These are phyloP conservation scores for Pilatotrama ljubarskyi DNA, from an alignment of 768 basidiomycete species.

Conservation along the genomic window DNA sequence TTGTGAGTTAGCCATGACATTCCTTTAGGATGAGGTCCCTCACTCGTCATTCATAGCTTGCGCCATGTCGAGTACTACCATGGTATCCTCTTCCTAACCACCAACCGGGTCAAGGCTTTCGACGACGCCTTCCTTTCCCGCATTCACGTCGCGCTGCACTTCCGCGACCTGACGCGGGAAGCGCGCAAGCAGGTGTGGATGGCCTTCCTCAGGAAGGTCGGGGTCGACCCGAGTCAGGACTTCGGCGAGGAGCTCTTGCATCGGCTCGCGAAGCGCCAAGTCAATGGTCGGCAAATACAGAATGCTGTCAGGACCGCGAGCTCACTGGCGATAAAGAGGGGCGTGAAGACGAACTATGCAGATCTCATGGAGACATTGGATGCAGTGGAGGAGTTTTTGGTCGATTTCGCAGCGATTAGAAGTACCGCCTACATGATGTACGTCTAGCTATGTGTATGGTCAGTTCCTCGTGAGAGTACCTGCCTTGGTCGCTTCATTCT, in stretches of 20 bases:
- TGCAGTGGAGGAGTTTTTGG: conserved; percentile 51
- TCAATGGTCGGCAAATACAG: conserved; percentile 71
- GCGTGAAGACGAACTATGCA: conserved; percentile 43
- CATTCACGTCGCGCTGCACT: conserved; percentile 51
- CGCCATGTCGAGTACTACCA: conserved; percentile 30
- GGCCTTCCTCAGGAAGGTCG: conserved; percentile 29
- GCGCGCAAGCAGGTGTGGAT: conserved; percentile 28
- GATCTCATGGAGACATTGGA: conserved; percentile 61
- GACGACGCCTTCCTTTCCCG: conserved; percentile 71
- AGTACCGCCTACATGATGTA: too few species aligned
- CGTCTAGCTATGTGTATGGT: too few species aligned
- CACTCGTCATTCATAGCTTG: conserved; percentile 8
- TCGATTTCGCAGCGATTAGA: conserved; percentile 17
- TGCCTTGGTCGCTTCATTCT: too few species aligned
- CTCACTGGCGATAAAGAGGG: conserved; percentile 51
- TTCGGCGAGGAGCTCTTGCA: conserved; percentile 43
- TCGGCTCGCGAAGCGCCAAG: conserved; percentile 47
- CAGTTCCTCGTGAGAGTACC: too few species aligned
- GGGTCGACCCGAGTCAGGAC: too few species aligned
- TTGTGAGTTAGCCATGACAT: conserved; percentile 28
- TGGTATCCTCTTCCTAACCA: conserved; percentile 42
- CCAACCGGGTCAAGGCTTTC: conserved; percentile 49
- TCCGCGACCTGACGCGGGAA: conserved; percentile 28
- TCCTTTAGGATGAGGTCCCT: neutral
- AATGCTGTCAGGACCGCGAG: conserved; percentile 64